A percentile compares a stretch with the other conserved stretches of the same genome.
Evolutionary conservation across 1,284 basidiomycete genomes (phyloP).

Genomic region (Ustilago crameri): DNA sequence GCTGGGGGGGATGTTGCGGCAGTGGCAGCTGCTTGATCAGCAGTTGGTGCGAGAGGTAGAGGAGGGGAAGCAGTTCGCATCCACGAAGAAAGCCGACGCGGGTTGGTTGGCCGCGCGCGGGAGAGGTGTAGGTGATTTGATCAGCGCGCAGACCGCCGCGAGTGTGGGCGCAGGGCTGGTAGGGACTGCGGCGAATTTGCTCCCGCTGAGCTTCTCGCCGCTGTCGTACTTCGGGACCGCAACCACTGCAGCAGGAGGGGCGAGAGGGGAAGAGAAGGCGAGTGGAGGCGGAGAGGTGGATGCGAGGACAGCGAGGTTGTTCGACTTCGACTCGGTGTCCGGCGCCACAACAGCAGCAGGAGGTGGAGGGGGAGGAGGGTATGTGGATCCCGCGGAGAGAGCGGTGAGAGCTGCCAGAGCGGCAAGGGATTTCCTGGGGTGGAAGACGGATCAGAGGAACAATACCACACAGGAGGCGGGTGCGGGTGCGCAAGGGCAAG

Average conservation of each 20-base stretch:
- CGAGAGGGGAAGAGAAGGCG: background rate
- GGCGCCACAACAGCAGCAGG: background rate
- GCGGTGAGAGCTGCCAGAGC: constrained; percentile 46
- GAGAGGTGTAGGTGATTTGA: constrained; percentile 4
- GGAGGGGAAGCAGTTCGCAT: constrained; percentile 16
- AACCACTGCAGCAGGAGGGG: too few relatives aligned
- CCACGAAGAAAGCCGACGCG: constrained; percentile 12
- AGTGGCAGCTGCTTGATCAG: constrained; percentile 28
- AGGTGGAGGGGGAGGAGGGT: constrained; percentile 4
- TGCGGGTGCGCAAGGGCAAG: background rate
- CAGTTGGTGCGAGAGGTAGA: constrained; percentile 26
- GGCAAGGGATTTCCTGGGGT: constrained; percentile 48
- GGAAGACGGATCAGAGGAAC: constrained; percentile 26
- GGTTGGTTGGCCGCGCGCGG: constrained; percentile 1
- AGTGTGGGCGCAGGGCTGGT: constrained; percentile 23
- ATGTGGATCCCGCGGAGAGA: constrained; percentile 36
- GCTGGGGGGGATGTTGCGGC: constrained; percentile 24
- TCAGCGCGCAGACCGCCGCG: constrained; percentile 22
- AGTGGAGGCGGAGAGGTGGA: constrained; percentile 7
- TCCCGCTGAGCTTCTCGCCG: constrained; percentile 28
- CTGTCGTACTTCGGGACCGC: constrained; percentile 26
- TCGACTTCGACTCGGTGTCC: constrained; percentile 40
- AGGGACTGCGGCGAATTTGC: constrained; percentile 30
- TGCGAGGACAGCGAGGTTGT: constrained; percentile 33
- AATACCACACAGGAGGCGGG: background rate